Evolutionary conservation across 192 early-diverging fungal species (phyloP).

Genomic region (Geosiphon pyriformis): DNA sequence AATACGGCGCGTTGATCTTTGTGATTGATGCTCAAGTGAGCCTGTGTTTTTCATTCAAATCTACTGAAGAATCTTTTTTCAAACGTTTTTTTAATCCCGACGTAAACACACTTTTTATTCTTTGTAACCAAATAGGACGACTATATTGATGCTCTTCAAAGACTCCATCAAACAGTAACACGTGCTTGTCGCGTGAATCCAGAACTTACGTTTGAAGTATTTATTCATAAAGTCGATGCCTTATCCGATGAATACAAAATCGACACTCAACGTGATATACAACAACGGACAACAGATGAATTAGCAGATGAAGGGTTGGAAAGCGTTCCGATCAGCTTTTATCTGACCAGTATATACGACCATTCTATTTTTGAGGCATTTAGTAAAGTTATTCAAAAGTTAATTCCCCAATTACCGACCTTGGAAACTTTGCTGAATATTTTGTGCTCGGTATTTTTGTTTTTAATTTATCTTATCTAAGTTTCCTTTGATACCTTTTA

Average conservation of each 20-base stretch:
- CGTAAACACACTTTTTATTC: too few species aligned
- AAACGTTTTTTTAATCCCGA: too few species aligned
- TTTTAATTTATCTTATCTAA: too few species aligned
- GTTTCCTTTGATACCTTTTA: too few species aligned
- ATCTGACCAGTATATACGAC: conserved; percentile 91
- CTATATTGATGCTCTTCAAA: conserved; percentile 67
- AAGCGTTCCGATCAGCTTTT: conserved; percentile 72
- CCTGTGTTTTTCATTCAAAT: not conserved
- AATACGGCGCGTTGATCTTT: conserved; percentile 78
- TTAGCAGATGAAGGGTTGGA: conserved; percentile 73
- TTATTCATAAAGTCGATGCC: conserved; percentile 96
- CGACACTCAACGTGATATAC: conserved; percentile 92
- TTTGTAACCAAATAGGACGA: conserved; percentile 58
- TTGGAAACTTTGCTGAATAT: conserved; percentile 89
- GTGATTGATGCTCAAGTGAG: conserved; percentile 91
- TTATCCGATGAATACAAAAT: conserved; percentile 93
- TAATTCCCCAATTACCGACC: conserved; percentile 79
- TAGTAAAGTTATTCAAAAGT: conserved; percentile 86
- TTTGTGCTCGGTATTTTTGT: conserved; percentile 73
- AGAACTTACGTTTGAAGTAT: conserved; percentile 84
- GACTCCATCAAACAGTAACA: conserved; percentile 67
- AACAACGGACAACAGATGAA: conserved; percentile 84
- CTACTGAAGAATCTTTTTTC: too few species aligned
- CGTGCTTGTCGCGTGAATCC: conserved; percentile 75
- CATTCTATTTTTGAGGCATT: conserved; percentile 94